Conservation (phyloP, 352 stramenopile genomes). For the Pelagophyceae sp. region DNA sequence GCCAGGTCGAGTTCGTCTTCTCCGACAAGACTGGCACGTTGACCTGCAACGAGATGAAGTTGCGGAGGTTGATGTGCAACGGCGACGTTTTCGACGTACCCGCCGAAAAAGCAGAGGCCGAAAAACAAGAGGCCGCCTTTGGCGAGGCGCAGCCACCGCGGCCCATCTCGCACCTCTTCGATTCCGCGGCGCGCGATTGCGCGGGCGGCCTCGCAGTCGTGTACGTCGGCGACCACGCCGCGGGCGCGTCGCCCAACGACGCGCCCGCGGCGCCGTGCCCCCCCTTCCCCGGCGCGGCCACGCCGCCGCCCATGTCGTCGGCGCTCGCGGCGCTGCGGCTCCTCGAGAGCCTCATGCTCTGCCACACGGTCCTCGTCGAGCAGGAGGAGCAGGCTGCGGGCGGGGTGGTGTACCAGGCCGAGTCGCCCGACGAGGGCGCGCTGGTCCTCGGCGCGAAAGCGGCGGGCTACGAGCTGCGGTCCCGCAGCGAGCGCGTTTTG, state of each 20-base stretch:
- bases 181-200: neutral
- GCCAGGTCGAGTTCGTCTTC: slow-evolving; percentile 6
- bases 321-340: slow-evolving; percentile 3
- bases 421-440: slow-evolving; percentile 61
- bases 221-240: no score
- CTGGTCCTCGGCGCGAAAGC: slow-evolving; percentile 60
- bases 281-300: no score
- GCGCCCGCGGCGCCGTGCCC: no score
- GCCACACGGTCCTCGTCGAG: slow-evolving; percentile 65
- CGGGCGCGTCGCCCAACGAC: no score
- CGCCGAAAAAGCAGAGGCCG: slow-evolving; percentile 54
- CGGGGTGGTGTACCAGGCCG: slow-evolving; percentile 30
- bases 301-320: no score
- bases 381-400: slow-evolving; percentile 39
- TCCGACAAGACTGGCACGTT: slow-evolving; percentile 86
- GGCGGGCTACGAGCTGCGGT: slow-evolving; percentile 59
- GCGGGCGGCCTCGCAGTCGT: neutral
- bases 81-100: slow-evolving; percentile 64
- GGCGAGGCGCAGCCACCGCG: neutral
- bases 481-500: slow-evolving; percentile 44
- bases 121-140: neutral
- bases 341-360: slow-evolving; percentile 26
- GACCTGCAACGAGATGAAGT: slow-evolving; percentile 90
- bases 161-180: neutral
- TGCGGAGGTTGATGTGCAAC: slow-evolving; percentile 76